Evolutionary conservation across 768 basidiomycete genomes (phyloP).

Genomic region (Serendipita sp.): DNA sequence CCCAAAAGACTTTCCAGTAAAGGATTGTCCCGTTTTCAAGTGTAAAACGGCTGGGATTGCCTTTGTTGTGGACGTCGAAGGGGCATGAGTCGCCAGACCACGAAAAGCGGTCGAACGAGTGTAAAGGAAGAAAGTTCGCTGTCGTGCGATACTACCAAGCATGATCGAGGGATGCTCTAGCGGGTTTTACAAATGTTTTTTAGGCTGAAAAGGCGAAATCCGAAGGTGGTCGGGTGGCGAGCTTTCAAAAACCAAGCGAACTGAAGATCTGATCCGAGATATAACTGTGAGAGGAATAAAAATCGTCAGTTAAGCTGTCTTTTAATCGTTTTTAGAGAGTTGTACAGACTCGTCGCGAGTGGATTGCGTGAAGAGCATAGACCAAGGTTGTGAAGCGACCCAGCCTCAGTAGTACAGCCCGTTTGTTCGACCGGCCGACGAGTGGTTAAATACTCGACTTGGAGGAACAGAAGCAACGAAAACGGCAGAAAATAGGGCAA

Average conservation of each 20-base stretch:
- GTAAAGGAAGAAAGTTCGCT: slow-evolving; percentile 28
- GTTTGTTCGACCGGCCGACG: no score
- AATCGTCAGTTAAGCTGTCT: slow-evolving; percentile 14
- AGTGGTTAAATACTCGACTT: no score
- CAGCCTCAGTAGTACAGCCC: no score
- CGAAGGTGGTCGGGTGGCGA: slow-evolving; percentile 5
- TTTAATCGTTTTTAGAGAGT: slow-evolving; percentile 2
- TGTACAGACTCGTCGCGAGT: slow-evolving; percentile 71
- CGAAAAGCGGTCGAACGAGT: slow-evolving; percentile 41
- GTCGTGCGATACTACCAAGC: slow-evolving; percentile 17
- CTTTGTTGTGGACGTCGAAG: slow-evolving; percentile 18
- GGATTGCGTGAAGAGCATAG: slow-evolving; percentile 70
- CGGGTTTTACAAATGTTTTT: not conserved
- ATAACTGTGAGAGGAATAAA: slow-evolving; percentile 34
- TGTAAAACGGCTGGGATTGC: slow-evolving; percentile 68
- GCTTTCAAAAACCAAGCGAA: slow-evolving; percentile 30
- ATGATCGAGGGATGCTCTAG: not conserved
- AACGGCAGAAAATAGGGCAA: no score
- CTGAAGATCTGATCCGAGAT: slow-evolving; percentile 85
- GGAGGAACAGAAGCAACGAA: no score
- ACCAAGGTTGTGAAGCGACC: not conserved
- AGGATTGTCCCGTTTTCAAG: slow-evolving; percentile 87
- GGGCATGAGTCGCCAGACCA: slow-evolving; percentile 48
- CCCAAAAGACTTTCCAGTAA: slow-evolving; percentile 80
- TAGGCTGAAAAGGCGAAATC: not conserved